phyloP scores from a whole-genome alignment of 805 yeast species.

The Lipomyces lipofer region DNA sequence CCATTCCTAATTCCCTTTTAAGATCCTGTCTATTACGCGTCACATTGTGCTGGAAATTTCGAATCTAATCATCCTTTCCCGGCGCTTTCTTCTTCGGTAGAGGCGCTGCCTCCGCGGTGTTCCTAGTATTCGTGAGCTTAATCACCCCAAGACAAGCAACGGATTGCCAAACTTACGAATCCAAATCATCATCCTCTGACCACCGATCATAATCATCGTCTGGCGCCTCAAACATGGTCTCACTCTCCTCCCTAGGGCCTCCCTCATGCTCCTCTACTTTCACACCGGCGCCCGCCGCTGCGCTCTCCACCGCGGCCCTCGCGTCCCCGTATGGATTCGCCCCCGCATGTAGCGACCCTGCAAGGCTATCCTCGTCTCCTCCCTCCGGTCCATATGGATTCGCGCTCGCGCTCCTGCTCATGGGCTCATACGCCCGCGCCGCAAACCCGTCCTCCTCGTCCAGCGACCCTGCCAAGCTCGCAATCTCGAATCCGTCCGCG shows the following conservation, averaged over 20 bases:
- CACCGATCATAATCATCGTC: constrained; percentile 30
- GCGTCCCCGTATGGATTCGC: constrained; percentile 6
- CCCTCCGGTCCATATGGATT: constrained; percentile 5
- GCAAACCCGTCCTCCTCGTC: constrained; percentile 20
- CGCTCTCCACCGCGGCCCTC: background rate
- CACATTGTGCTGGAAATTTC: no score
- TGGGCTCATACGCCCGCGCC: constrained; percentile 12
- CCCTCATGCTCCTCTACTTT: background rate
- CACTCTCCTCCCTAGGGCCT: background rate
- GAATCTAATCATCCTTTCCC: constrained; percentile 17
- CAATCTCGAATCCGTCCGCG: constrained; percentile 66
- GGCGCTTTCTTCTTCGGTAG: constrained; percentile 7
- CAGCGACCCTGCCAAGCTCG: constrained; percentile 35
- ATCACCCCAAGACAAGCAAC: no score
- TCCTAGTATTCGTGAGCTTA: background rate
- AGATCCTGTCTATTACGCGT: no score
- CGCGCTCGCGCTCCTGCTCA: background rate
- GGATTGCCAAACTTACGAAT: no score
- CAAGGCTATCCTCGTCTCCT: constrained; percentile 19
- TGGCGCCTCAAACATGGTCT: constrained; percentile 31
- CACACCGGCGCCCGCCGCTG: background rate
- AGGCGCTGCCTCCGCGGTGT: background rate
- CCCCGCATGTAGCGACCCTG: constrained; percentile 18
- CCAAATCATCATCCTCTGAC: constrained; percentile 30
- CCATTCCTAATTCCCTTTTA: no score